These are phyloP conservation scores for Hypomyces perniciosus DNA, from an alignment of 2,329 filamentous ascomycete genomes.

Conservation along the genomic window DNA sequence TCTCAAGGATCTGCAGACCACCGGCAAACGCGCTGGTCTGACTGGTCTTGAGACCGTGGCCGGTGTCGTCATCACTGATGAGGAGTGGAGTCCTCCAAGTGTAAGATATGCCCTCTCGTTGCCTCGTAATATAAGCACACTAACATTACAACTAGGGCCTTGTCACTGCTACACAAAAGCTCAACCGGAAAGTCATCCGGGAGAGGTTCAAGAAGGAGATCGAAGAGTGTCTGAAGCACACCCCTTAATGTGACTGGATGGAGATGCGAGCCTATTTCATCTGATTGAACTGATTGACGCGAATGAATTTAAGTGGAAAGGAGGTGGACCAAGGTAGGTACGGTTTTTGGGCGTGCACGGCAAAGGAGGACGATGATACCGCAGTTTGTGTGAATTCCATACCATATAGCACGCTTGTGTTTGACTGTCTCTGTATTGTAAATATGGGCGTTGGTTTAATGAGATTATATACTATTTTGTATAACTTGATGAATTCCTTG, in stretches of 20 bases:
- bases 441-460: background rate
- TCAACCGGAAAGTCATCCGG: slow-evolving; percentile 48
- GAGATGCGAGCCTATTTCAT: background rate
- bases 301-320: background rate
- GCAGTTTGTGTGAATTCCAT: slow-evolving; percentile 10
- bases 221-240: slow-evolving; percentile 32
- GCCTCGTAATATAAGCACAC: background rate
- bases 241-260: slow-evolving; percentile 12
- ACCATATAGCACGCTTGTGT: slow-evolving; percentile 5
- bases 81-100: slow-evolving; percentile 82
- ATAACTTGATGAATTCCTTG: too few species aligned
- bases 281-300: slow-evolving; percentile 3
- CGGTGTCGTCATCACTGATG: slow-evolving; percentile 71
- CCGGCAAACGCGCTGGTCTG: slow-evolving; percentile 61
- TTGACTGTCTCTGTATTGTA: slow-evolving; percentile 6
- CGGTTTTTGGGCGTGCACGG: background rate
- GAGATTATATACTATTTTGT: too few species aligned
- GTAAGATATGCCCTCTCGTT: slow-evolving; percentile 48
- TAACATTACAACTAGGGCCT: slow-evolving; percentile 40
- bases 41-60: slow-evolving; percentile 67
- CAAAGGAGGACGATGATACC: slow-evolving; percentile 15
- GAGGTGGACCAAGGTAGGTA: background rate
- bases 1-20: slow-evolving; percentile 61
- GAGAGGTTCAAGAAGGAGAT: slow-evolving; percentile 49
- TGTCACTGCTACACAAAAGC: slow-evolving; percentile 57